These are phyloP conservation scores for Monosporascus cannonballus DNA, from an alignment of 2,329 filamentous ascomycete species.

Conservation along the genomic window DNA sequence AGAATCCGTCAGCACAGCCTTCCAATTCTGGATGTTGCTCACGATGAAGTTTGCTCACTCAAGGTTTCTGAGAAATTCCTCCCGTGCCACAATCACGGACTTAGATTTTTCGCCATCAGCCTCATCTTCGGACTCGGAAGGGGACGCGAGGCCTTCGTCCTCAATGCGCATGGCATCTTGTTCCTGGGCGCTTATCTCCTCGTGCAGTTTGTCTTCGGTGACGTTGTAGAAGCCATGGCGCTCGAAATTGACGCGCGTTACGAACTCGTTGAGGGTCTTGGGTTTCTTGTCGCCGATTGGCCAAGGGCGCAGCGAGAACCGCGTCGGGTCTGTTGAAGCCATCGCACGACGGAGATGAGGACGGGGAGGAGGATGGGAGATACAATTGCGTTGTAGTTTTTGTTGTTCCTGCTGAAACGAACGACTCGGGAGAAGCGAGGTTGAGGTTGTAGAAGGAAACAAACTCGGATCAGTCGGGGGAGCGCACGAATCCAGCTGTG, in stretches of 20 bases:
- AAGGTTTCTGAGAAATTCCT: constrained; percentile 52
- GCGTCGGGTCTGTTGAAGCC: constrained; percentile 16
- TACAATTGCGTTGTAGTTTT: not conserved
- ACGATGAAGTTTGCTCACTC: constrained; percentile 36
- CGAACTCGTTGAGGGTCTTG: constrained; percentile 64
- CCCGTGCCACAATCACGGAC: constrained; percentile 40
- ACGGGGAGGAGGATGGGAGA: not conserved
- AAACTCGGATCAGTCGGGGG: too few species aligned
- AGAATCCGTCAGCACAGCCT: constrained; percentile 1
- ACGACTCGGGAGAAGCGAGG: not conserved
- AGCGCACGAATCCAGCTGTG: too few species aligned
- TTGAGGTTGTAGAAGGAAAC: not conserved
- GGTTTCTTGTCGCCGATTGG: constrained; percentile 51
- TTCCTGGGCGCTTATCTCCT: constrained; percentile 53
- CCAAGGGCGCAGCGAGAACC: constrained; percentile 59
- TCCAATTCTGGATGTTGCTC: not conserved
- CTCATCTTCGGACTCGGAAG: constrained; percentile 41
- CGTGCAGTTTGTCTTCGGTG: constrained; percentile 64
- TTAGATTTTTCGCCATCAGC: constrained; percentile 34
- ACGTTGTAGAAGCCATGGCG: constrained; percentile 78
- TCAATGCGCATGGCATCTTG: constrained; percentile 33
- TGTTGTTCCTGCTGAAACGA: not conserved
- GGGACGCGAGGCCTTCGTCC: constrained; percentile 36
- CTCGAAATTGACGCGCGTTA: constrained; percentile 71
- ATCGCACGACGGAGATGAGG: constrained; percentile 5